A percentile compares a stretch with the other conserved stretches of the same genome.
Conservation (phyloP, 2,329 filamentous ascomycete species). For the Simplicillium sp. region DNA sequence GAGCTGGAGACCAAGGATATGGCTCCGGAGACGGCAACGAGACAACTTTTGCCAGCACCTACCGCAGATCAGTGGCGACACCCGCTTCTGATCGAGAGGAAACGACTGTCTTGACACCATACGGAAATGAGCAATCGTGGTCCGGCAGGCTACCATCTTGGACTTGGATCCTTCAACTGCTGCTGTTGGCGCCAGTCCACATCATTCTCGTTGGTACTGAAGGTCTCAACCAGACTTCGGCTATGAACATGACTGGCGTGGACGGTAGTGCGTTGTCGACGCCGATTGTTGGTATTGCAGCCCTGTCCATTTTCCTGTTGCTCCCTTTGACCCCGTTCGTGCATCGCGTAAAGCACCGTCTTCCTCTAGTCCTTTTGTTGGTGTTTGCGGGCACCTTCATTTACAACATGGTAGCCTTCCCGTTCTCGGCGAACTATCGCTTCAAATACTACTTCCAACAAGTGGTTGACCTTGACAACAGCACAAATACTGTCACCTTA, state of each 20-base stretch:
- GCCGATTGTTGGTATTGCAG: conserved; percentile 62
- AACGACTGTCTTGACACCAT: conserved; percentile 28
- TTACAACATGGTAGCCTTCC: conserved; percentile 82
- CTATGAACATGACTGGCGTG: conserved; percentile 69
- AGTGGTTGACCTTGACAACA: conserved; percentile 64
- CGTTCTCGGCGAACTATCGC: conserved; percentile 70
- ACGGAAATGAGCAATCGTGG: conserved; percentile 75
- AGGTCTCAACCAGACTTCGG: conserved; percentile 60
- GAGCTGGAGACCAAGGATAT: conserved; percentile 22
- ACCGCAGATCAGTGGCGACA: conserved; percentile 37
- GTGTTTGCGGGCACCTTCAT: conserved; percentile 67
- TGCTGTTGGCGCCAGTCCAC: conserved; percentile 69
- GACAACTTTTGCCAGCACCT: conserved; percentile 46
- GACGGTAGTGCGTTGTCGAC: conserved; percentile 68
- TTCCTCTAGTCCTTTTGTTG: conserved; percentile 67
- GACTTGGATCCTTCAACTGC: conserved; percentile 81
- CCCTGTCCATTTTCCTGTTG: conserved; percentile 61
- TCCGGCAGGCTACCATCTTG: conserved; percentile 68
- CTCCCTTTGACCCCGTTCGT: conserved; percentile 75
- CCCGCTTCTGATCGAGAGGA: conserved; percentile 21
- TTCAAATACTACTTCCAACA: conserved; percentile 88
- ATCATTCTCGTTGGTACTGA: conserved; percentile 71
- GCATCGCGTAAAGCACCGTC: conserved; percentile 74
- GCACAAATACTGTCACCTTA: conserved; percentile 60
- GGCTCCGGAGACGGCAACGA: conserved; percentile 23